Conservation (phyloP, 2,329 filamentous ascomycete genomes). For the Orbilia quercus region DNA sequence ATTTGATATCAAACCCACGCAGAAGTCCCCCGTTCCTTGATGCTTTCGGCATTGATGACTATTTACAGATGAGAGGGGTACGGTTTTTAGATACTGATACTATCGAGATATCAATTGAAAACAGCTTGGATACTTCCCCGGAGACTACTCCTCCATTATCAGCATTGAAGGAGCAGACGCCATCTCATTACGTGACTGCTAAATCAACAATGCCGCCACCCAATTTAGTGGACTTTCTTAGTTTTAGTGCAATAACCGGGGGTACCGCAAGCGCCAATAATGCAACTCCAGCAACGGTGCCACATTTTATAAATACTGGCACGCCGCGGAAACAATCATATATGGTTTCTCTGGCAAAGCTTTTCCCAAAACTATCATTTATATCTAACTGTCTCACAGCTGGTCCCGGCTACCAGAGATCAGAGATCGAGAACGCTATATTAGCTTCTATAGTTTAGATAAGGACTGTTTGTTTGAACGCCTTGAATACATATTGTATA, state of each 20-base stretch:
- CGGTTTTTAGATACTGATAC: slow-evolving; percentile 8
- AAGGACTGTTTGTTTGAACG: too few species aligned
- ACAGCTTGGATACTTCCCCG: neutral
- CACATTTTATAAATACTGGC: neutral
- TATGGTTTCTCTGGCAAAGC: slow-evolving; percentile 4
- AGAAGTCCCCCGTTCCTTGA: slow-evolving; percentile 1
- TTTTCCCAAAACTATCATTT: slow-evolving; percentile 2
- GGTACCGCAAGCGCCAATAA: neutral
- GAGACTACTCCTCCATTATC: neutral
- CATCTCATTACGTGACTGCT: neutral
- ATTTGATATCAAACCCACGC: neutral
- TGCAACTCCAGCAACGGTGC: neutral
- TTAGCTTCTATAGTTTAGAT: slow-evolving; percentile 2
- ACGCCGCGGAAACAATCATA: neutral
- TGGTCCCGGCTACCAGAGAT: slow-evolving; percentile 3
- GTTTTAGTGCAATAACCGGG: neutral
- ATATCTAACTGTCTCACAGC: slow-evolving; percentile 3
- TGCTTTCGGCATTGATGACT: slow-evolving; percentile 10
- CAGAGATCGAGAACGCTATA: slow-evolving; percentile 3
- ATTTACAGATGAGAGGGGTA: neutral
- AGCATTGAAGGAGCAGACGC: neutral
- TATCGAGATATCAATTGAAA: slow-evolving; percentile 3
- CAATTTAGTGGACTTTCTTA: slow-evolving; percentile 16
- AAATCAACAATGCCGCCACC: neutral
- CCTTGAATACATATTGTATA: too few species aligned